These are phyloP conservation scores for Malassezia globosa DNA, from an alignment of 1,284 basidiomycete genomes.

Conservation along the genomic window DNA sequence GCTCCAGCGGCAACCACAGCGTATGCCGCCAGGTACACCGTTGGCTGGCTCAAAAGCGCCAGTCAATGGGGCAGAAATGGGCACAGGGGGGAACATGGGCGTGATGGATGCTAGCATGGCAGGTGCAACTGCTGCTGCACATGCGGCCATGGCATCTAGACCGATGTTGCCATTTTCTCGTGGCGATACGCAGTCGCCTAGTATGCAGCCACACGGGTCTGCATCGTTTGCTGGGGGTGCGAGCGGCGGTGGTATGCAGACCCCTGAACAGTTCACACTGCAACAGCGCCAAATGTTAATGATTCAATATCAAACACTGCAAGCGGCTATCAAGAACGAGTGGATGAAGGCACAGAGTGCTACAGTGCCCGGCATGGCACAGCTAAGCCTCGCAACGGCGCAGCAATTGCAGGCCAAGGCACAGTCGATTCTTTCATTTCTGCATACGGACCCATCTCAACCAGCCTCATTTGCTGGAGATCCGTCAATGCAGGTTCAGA, in stretches of 20 bases:
- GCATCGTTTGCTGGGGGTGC: neutral
- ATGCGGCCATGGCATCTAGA: neutral
- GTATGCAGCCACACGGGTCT: neutral
- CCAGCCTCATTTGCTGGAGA: neutral
- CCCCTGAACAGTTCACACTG: constrained; percentile 24
- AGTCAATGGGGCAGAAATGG: neutral
- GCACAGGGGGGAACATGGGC: neutral
- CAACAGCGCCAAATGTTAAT: constrained; percentile 39
- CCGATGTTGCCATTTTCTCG: neutral
- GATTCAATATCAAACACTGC: constrained; percentile 33
- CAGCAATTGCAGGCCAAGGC: constrained; percentile 35
- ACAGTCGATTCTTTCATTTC: constrained; percentile 27
- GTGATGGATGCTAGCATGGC: too few species aligned
- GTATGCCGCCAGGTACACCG: constrained; percentile 16
- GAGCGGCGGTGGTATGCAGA: neutral
- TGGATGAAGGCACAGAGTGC: constrained; percentile 40
- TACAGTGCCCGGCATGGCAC: constrained; percentile 28
- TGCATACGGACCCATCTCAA: constrained; percentile 14
- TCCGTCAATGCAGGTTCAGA: too few species aligned
- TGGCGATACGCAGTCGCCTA: neutral
- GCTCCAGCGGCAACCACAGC: constrained; percentile 5
- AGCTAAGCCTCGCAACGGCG: constrained; percentile 33
- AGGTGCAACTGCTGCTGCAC: neutral
- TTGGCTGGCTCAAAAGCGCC: constrained; percentile 13
- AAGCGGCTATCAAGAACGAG: constrained; percentile 31